A percentile compares a stretch with the other conserved stretches of the same genome.
Evolutionary conservation across 2,329 filamentous ascomycete species (phyloP).

Genomic region (Torrubiella hemipterigena): DNA sequence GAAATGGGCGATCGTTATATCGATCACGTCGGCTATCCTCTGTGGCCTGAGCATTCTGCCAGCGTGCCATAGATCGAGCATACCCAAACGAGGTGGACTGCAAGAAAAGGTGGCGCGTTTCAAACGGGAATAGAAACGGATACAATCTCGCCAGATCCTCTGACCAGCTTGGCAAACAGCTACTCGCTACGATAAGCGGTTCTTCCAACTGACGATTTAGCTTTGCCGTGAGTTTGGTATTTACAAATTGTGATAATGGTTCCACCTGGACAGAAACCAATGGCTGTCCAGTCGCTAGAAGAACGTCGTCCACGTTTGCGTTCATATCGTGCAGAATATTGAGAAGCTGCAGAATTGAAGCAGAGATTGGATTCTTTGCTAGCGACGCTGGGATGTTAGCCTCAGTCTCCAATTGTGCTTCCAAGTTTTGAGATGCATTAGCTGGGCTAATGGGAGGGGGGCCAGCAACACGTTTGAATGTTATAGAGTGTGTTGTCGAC

Average conservation of each 20-base stretch:
- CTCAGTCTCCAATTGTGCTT: conserved; percentile 37
- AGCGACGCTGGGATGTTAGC: conserved; percentile 65
- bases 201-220: conserved; percentile 94
- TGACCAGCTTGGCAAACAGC: conserved; percentile 90
- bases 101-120: conserved; percentile 90
- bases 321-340: conserved; percentile 90
- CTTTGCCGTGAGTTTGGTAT: conserved; percentile 96
- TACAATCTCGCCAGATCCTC: conserved; percentile 89
- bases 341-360: conserved; percentile 76
- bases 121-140: conserved; percentile 95
- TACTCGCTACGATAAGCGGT: conserved; percentile 91
- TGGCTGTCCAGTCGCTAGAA: conserved; percentile 61
- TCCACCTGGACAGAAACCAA: conserved; percentile 63
- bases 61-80: conserved; percentile 90
- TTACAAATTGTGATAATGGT: conserved; percentile 88
- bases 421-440: conserved; percentile 41
- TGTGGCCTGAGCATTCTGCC: conserved; percentile 86
- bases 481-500: conserved; percentile 83
- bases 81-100: conserved; percentile 98
- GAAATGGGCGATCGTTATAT: conserved; percentile 80
- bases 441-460: conserved; percentile 65
- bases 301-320: conserved; percentile 80
- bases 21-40: conserved; percentile 74
- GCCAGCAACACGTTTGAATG: conserved; percentile 76
- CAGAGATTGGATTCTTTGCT: conserved; percentile 70